These are phyloP conservation scores for Bacterosira constricta DNA, from an alignment of 108 stramenopile genomes.

Conservation along the genomic window DNA sequence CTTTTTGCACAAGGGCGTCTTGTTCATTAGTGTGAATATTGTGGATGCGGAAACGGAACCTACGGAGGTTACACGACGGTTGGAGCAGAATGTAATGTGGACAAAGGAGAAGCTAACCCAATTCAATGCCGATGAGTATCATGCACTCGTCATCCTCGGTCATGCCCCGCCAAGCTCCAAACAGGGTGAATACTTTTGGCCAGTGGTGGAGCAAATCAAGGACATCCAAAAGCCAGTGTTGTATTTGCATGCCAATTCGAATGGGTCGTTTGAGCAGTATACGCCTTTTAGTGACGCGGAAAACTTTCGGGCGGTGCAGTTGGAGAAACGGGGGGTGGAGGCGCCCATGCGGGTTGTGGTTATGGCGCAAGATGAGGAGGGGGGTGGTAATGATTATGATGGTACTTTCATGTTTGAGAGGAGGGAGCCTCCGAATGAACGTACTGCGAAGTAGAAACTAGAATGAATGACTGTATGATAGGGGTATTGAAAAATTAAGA, in stretches of 20 bases:
- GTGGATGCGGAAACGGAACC: constrained; percentile 54
- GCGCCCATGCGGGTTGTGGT: constrained; percentile 47
- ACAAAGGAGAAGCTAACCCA: constrained; percentile 50
- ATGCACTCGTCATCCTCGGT: constrained; percentile 72
- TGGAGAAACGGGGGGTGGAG: constrained; percentile 41
- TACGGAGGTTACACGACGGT: constrained; percentile 49
- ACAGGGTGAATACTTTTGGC: constrained; percentile 64
- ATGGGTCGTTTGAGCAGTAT: constrained; percentile 40
- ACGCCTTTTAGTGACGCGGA: constrained; percentile 43
- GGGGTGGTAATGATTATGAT: not conserved
- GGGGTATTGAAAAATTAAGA: no score
- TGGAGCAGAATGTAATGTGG: constrained; percentile 67
- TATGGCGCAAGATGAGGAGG: not conserved
- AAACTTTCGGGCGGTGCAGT: constrained; percentile 49
- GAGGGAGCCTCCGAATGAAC: constrained; percentile 13
- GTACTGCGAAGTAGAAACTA: not conserved
- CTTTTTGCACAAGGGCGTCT: constrained; percentile 65
- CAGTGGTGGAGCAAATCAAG: constrained; percentile 43
- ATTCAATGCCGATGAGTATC: constrained; percentile 42
- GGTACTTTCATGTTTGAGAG: constrained; percentile 37
- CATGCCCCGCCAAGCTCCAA: constrained; percentile 62
- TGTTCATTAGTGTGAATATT: constrained; percentile 74
- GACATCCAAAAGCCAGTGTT: constrained; percentile 52
- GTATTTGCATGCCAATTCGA: constrained; percentile 72
- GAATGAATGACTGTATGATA: not conserved